phyloP scores from a whole-genome alignment of 2,329 filamentous ascomycete genomes.

The Pleomassaria siparia region DNA sequence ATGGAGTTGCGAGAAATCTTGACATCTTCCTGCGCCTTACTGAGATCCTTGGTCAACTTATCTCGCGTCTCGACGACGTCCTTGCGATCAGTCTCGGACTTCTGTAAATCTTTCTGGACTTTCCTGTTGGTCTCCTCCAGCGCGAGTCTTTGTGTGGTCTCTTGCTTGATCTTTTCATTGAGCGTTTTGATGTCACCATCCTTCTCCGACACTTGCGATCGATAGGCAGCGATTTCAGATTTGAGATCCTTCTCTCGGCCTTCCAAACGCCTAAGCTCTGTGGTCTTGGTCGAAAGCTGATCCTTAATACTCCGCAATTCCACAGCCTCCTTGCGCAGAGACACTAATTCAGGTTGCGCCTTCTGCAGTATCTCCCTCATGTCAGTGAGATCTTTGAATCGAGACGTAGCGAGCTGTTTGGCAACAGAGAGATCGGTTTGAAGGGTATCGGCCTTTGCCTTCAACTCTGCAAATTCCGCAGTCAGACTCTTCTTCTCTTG shows the following conservation, averaged over 20 bases:
- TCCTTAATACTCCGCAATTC: slow-evolving; percentile 74
- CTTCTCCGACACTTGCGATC: slow-evolving; percentile 70
- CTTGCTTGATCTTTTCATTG: slow-evolving; percentile 75
- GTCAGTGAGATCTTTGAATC: slow-evolving; percentile 86
- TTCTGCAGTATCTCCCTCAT: slow-evolving; percentile 79
- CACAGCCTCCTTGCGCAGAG: slow-evolving; percentile 73
- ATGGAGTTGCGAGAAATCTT: slow-evolving; percentile 58
- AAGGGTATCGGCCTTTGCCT: slow-evolving; percentile 66
- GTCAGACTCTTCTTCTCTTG: slow-evolving; percentile 60
- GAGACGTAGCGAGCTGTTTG: slow-evolving; percentile 79
- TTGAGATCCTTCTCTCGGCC: slow-evolving; percentile 79
- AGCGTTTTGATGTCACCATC: slow-evolving; percentile 76
- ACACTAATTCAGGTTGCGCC: slow-evolving; percentile 81
- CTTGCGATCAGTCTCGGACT: slow-evolving; percentile 75
- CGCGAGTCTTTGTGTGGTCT: slow-evolving; percentile 69
- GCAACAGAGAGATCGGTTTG: slow-evolving; percentile 84
- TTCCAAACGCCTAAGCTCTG: slow-evolving; percentile 75
- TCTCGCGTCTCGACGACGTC: slow-evolving; percentile 75
- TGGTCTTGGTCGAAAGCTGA: slow-evolving; percentile 64
- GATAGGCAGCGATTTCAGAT: slow-evolving; percentile 69
- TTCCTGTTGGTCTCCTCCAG: slow-evolving; percentile 78
- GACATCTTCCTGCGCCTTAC: slow-evolving; percentile 72
- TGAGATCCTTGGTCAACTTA: slow-evolving; percentile 69
- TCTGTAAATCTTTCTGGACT: slow-evolving; percentile 74
- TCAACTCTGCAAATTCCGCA: slow-evolving; percentile 70